Evolutionary conservation across 306 rosid genomes (phyloP).

Genomic region (Oemleria cerasiformis): DNA sequence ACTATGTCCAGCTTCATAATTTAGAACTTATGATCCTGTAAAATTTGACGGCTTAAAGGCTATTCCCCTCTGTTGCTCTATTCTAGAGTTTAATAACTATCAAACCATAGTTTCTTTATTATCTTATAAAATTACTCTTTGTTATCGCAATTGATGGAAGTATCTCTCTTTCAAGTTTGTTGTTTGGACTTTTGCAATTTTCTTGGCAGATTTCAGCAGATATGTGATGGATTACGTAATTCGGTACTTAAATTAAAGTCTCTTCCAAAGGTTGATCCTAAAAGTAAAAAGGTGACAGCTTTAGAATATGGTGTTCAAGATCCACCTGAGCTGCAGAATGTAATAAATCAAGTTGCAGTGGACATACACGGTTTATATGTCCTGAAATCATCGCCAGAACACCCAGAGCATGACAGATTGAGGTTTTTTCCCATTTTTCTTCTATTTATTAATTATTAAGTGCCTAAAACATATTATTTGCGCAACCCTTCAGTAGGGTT

Average conservation of each 20-base stretch:
- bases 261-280: slow-evolving; percentile 63
- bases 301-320: slow-evolving; percentile 54
- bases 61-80: background rate
- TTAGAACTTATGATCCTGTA: background rate
- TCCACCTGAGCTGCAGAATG: slow-evolving; percentile 63
- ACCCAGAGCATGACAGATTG: slow-evolving; percentile 60
- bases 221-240: slow-evolving; percentile 62
- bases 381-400: slow-evolving; percentile 56
- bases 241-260: slow-evolving; percentile 45
- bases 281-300: slow-evolving; percentile 54
- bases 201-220: slow-evolving; percentile 69
- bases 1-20: background rate
- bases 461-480: background rate
- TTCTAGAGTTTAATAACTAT: background rate
- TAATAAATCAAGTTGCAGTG: slow-evolving; percentile 58
- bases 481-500: background rate
- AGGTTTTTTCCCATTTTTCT: slow-evolving; percentile 42
- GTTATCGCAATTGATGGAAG: background rate
- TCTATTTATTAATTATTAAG: background rate
- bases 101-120: background rate
- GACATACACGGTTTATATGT: slow-evolving; percentile 69
- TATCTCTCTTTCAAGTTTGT: slow-evolving; percentile 5
- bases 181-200: slow-evolving; percentile 17
- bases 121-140: background rate
- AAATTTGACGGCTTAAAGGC: background rate